Evolutionary conservation across 1,284 basidiomycete species (phyloP).

Genomic region (Austroboletus rostrupii): DNA sequence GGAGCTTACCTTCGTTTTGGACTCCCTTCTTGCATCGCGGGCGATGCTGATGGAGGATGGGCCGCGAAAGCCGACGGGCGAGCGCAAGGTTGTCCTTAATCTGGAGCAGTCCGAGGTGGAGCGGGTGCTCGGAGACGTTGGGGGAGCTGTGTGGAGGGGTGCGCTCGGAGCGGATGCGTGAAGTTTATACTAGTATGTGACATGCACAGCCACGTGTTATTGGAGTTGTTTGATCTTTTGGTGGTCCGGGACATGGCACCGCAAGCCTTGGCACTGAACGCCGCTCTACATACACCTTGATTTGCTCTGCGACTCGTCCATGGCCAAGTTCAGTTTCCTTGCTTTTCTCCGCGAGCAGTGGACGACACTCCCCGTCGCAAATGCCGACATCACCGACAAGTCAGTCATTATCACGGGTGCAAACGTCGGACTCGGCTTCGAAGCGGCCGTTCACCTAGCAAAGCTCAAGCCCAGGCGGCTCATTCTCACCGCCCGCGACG

Average conservation of each 20-base stretch:
- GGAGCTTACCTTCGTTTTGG: constrained; percentile 61
- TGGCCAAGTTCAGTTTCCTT: constrained; percentile 19
- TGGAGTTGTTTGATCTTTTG: too few species aligned
- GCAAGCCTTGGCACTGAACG: too few species aligned
- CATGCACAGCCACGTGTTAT: too few species aligned
- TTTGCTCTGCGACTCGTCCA: constrained; percentile 1
- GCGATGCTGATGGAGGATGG: constrained; percentile 70
- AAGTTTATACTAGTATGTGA: too few species aligned
- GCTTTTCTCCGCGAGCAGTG: constrained; percentile 25
- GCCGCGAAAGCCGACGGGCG: constrained; percentile 50
- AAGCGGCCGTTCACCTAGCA: constrained; percentile 30
- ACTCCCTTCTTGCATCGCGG: constrained; percentile 67
- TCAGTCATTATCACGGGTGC: constrained; percentile 30
- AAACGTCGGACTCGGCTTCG: constrained; percentile 34
- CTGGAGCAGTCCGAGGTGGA: constrained; percentile 71
- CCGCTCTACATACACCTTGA: too few species aligned
- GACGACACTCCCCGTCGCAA: constrained; percentile 20
- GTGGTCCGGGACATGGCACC: too few species aligned
- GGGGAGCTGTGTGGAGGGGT: constrained; percentile 66
- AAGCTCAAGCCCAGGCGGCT: constrained; percentile 25
- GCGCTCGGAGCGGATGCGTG: constrained; percentile 35
- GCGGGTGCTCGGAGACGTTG: constrained; percentile 67
- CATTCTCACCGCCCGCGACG: constrained; percentile 28
- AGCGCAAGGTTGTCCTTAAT: constrained; percentile 63
- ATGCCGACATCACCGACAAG: constrained; percentile 27